phyloP scores from a whole-genome alignment of 768 basidiomycete species.

The Phanerodontia chrysosporium region DNA sequence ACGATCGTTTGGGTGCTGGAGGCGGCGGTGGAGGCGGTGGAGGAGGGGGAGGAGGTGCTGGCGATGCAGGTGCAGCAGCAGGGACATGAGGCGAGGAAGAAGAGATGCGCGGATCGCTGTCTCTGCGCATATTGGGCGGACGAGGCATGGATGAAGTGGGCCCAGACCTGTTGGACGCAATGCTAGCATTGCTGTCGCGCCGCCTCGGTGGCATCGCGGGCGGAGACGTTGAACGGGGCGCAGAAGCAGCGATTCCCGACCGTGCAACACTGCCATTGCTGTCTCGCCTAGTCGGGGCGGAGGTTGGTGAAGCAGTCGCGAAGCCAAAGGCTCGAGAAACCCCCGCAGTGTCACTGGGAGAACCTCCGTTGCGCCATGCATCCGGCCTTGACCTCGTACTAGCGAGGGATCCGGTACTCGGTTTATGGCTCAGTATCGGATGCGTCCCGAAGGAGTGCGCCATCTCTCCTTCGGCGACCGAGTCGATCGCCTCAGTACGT shows the following conservation, averaged over 20 bases:
- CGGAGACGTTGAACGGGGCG: background rate
- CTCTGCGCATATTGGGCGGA: background rate
- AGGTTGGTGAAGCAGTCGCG: conserved; percentile 8
- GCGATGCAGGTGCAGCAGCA: background rate
- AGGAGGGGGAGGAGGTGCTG: background rate
- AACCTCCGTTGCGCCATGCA: background rate
- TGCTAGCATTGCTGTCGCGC: conserved; percentile 45
- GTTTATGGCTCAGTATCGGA: conserved; percentile 29
- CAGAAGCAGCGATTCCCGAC: background rate
- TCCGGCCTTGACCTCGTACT: conserved; percentile 18
- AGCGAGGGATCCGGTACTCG: conserved; percentile 29
- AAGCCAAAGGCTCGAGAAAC: conserved; percentile 7
- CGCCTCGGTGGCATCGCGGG: conserved; percentile 11
- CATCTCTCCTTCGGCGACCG: background rate
- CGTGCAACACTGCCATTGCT: background rate
- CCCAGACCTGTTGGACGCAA: conserved; percentile 3
- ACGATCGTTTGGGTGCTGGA: background rate
- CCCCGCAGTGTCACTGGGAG: conserved; percentile 7
- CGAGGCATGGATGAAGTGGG: background rate
- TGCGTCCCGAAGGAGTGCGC: conserved; percentile 3
- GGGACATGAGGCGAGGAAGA: background rate
- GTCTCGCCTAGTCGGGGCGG: conserved; percentile 13
- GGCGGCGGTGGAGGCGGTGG: background rate
- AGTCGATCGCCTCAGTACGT: background rate
- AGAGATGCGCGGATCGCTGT: background rate